Conservation (phyloP, 1,139 yeast genomes). For the Yamadazyma epiphylla region DNA sequence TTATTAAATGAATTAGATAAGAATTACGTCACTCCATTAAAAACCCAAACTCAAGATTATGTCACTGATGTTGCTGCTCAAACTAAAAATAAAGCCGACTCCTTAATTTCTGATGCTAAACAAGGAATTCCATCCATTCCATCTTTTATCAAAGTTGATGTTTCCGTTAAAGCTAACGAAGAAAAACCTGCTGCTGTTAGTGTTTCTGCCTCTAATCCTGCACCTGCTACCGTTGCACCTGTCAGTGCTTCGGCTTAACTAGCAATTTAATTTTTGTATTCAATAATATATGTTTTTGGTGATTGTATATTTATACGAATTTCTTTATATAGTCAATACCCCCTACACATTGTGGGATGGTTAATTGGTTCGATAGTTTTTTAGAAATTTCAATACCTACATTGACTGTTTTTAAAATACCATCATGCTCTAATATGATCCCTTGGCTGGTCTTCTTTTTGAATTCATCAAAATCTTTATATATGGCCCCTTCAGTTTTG, state of each 20-base stretch:
- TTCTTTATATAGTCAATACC: slow-evolving; percentile 48
- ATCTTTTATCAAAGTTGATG: slow-evolving; percentile 5
- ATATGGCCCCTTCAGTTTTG: slow-evolving; percentile 49
- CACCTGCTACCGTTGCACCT: slow-evolving; percentile 3
- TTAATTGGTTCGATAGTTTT: slow-evolving; percentile 50
- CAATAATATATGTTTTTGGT: not conserved
- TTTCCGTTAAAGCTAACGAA: slow-evolving; percentile 8
- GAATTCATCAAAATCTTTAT: slow-evolving; percentile 55
- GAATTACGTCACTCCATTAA: slow-evolving; percentile 38
- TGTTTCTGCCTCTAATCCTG: not conserved
- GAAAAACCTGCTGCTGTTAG: slow-evolving; percentile 12
- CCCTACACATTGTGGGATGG: slow-evolving; percentile 82
- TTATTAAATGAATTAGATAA: slow-evolving; percentile 34
- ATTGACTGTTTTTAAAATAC: slow-evolving; percentile 60
- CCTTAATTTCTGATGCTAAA: slow-evolving; percentile 30
- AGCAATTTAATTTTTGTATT: not conserved
- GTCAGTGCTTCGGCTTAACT: slow-evolving; percentile 12
- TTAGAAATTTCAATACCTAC: slow-evolving; percentile 58
- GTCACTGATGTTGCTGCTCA: slow-evolving; percentile 33
- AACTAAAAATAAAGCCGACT: slow-evolving; percentile 36
- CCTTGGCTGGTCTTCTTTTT: slow-evolving; percentile 43
- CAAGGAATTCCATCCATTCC: slow-evolving; percentile 14
- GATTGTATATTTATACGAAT: slow-evolving; percentile 11
- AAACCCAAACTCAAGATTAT: slow-evolving; percentile 37
- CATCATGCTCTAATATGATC: slow-evolving; percentile 82